A percentile compares a stretch with the other conserved stretches of the same genome.
These are phyloP conservation scores for Daldinia bambusicola DNA, from an alignment of 495 filamentous ascomycete species.

Conservation along the genomic window DNA sequence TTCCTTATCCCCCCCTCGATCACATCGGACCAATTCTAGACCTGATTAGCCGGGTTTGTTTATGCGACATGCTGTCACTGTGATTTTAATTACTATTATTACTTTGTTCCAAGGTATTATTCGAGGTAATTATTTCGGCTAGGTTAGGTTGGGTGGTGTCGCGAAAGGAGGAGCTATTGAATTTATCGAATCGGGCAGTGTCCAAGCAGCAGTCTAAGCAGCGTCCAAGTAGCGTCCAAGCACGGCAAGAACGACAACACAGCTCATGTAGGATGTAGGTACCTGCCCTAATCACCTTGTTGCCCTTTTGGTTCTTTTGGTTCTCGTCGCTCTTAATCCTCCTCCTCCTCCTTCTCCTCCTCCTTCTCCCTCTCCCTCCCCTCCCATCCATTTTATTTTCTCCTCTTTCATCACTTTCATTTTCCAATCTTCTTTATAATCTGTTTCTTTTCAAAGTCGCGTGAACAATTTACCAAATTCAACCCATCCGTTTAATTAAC, in stretches of 20 bases:
- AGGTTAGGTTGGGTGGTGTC: conserved; percentile 36
- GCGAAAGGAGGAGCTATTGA: conserved; percentile 28
- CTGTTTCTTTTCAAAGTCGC: background rate
- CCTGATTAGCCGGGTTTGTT: conserved; percentile 44
- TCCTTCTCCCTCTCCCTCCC: conserved; percentile 18
- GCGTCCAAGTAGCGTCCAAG: conserved; percentile 2
- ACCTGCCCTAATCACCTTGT: conserved; percentile 42
- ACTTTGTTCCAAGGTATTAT: conserved; percentile 22
- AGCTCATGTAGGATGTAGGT: conserved; percentile 24
- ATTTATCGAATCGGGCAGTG: conserved; percentile 37
- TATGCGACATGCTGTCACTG: conserved; percentile 39
- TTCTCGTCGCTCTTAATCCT: conserved; percentile 34
- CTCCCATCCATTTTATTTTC: conserved; percentile 23
- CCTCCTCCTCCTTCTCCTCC: conserved; percentile 18
- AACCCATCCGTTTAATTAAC: background rate
- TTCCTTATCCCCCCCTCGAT: conserved; percentile 10
- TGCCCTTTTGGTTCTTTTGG: conserved; percentile 17
- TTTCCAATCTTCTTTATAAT: background rate
- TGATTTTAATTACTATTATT: conserved; percentile 39
- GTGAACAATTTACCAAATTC: conserved; percentile 8
- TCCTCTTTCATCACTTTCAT: conserved; percentile 14
- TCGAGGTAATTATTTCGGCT: conserved; percentile 34
- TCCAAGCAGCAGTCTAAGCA: too few relatives aligned
- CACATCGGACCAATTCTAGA: conserved; percentile 34
- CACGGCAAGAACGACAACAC: conserved; percentile 35